Evolutionary conservation across 345 rosid genomes (phyloP), one percentile per base, ranked within the genome.

Genomic region (Populus euphratica): DNA sequence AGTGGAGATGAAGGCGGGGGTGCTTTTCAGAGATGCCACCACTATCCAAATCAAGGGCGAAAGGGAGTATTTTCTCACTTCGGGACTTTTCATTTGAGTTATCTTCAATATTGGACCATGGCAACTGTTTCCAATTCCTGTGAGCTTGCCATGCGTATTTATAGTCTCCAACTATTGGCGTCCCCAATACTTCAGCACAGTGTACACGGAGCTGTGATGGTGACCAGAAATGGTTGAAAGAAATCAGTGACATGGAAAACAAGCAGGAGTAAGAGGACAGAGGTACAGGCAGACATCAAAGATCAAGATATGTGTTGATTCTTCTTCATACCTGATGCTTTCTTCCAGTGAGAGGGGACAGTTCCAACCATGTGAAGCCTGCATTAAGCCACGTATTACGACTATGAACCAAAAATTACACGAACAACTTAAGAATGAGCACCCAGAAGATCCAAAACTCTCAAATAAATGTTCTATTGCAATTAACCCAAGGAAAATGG

Each of bases 61-160:
- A 88, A 70, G 94, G 96, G 76, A 86, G 80, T 41, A 47, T 36
- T 25, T 81, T 81, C 69, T 79, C 76, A 35, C 73, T 80, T 21
- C 73, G 36, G 23, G 44, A 31, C 56, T 73, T 66, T 17, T 74
- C 77, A 31, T 50, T 67, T 52, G 82, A 75, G 74, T 65, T 76
- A 63, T 49, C 75, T 1, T 65, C 68, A 23, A 75, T 62, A 75
- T 73, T 70, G 66, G 87, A 77, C 12, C 39, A 39, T 21, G 77
- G 81, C 65, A 83, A 76, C 41, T 83, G 73, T 82, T 83, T 79
- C 86, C 86, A 80, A 35, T 83, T 76, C 86, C 85, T 85, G 82
- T 95, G 96, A 80, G 87, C 86, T 84, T 89, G 97, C 97, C 98
- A 91, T 9, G 93, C 98, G 18, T 96, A 96, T 79, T 96, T 96